Evolutionary conservation across 2,329 filamentous ascomycete species (phyloP), one percentile per base, ranked within the genome.

Genomic region (Coniella vitis): DNA sequence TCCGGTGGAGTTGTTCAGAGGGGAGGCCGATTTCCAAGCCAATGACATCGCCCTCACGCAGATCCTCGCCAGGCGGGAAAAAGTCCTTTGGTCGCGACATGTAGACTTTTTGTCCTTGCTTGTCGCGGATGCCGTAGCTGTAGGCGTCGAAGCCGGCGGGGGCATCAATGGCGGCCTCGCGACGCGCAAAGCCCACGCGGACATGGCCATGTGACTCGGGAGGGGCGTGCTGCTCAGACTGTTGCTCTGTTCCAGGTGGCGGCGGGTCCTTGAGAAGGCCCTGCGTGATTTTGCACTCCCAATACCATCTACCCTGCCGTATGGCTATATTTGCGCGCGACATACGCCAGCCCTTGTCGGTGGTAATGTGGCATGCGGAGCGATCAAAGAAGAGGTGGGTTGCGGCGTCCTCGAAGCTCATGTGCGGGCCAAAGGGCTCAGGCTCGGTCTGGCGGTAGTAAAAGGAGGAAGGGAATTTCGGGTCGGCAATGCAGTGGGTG

Each of bases 11-110:
- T 3, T 81, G 76, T 53, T 97, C 81, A 0, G 90, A 87, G 0
- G 93, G 93, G 1, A 98, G 78, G 55, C 86, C 88, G 53, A 96
- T 95, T 65, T 97, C 89, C 38, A 98, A 73, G 4, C 93, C 93
- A 49, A 98, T 87, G 9, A 98, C 88, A 65, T 98, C 93, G 38
- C 91, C 93, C 65, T 95, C 90, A 38, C 79, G 76, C 45, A 97
- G 81, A 48, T 89, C 80, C 63, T 91, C 85, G 40, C 84, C 84
- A 1, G 84, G 77, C 1, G 83, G 83, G 54, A 90, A 90, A 66
- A 95, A 91, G 56, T 90, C 86, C 61, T 89, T 89, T n/a, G 90
- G 90, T 42, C 91, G 83, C 55, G 90, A 96, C 72, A 93, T 89
- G 70, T 93, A 89, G 46, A 95, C 87, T 54, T 91, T 91, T 64